Base-by-base conservation (phyloP, 1,139 yeast genomes). In the Magnusiomyces sp. region DNA sequence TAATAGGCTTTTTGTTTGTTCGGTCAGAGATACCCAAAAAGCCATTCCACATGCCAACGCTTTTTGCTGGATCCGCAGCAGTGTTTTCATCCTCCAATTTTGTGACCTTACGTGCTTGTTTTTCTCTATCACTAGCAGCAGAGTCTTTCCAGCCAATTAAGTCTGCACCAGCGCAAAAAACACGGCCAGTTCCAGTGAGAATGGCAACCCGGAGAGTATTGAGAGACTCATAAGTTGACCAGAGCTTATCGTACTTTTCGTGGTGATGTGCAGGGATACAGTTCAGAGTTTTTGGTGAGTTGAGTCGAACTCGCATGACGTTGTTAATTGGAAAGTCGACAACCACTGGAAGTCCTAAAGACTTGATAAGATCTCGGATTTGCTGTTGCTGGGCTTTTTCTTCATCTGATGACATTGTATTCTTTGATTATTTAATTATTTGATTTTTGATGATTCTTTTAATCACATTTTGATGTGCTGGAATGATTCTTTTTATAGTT, bases 91-190 rank as follows among this genome's bases (percentile, higher is more conserved):
- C 23, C 9, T 38, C 20, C 14, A 36, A 10, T 32, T 33, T 13
- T 36, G n/a, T 43, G 47, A 20, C 34, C 16, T 41, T 50, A 31
- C 23, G 48, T 4, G 29, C 43, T 40, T n/a, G 43, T 39, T 48
- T 43, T 38, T 32, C 41, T 33, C 34, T 39, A 13, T 37, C 44
- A 10, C 46, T 40, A 16, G 49, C 47, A 29, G 40, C 41, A 16
- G 36, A 43, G 11, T 36, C 33, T 10, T 37, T 54, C 43, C 50
- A 51, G 62, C 58, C 64, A 49, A 58, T 60, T 45, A 64, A 53
- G 49, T 64, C 67, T 2, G 67, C 67, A 2, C 68, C 68, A 2
- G 67, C 65, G 34, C 63, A 59, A 49, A 64, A 64, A 17, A 61
- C 55, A 27, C 53, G 54, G 19, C 68, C 68, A 5, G 51, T 48